Evolutionary conservation across 441 rosid species (phyloP), one percentile per base, ranked within the genome.

Genomic region (Erodium texanum): DNA sequence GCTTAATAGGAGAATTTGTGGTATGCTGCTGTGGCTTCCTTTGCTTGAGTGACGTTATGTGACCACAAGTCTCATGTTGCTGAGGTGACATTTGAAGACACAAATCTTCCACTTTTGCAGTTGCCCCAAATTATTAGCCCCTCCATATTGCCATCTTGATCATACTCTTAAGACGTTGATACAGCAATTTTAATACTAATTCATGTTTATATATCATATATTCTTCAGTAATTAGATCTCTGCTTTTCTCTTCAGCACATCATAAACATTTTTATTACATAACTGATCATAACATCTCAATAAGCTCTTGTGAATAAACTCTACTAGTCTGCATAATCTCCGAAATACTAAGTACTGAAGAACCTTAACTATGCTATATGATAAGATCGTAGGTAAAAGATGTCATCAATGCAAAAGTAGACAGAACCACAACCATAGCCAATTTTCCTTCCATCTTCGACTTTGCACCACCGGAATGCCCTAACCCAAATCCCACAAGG

Each of bases 401-500:
- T 70, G 64, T 24, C 34, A 66, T 64, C 3, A 76, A 65, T 66
- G 81, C 74, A 70, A 73, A 61, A 7, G 67, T 41, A 45, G 72
- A 73, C 15, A 75, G 50, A 58, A 85, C 64, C 65, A 59, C 66
- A 38, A 79, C 58, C 54, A 77, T 24, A 11, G 64, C 48, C 23
- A 76, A 70, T 22, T 66, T 66, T 50, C 73, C 75, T 32, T 74
- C 62, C 52, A 75, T 72, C 71, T 79, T 77, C 77, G 73, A 69
- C 74, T 48, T 66, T 22, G 64, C 56, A 22, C 79, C 74, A 19
- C 80, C 64, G 58, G 69, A 82, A 24, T 66, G 20, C 70, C 80
- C 73, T 10, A 76, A 66, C 36, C 88, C 88, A 29, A 80, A 65
- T 19, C 85, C 86, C 74, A 81, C 70, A 23, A 81, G 70, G 73